Evolutionary conservation across 2,329 filamentous ascomycete species (phyloP), one percentile per base, ranked within the genome.

Genomic region (Sporothrix globosa): DNA sequence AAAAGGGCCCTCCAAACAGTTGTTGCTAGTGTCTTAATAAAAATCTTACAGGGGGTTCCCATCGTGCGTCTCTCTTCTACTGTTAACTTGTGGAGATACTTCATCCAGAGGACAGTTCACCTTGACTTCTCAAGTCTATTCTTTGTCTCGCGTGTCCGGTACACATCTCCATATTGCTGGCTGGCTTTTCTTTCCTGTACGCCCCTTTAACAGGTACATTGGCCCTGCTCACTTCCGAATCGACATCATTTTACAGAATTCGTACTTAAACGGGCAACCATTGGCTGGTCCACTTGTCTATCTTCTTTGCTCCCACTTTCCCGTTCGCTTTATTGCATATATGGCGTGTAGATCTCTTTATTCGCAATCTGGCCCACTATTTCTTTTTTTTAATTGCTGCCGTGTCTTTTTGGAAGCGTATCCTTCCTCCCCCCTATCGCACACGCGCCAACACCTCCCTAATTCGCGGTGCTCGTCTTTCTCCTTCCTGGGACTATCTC

Each of bases 341-440:
- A 4, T 21, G 13, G 30, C 17, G 14, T n/a, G 27, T 19, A 50
- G 13, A 19, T 44, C 13, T 27, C 41, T 24, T 50, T 66, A 53
- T 65, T 24, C n/a, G 24, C 27, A 52, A 53, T 52, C 11, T 24
- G 21, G 21, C n/a, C 39, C 39, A 44, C 58, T 63, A 27, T 19
- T 24, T 44, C 48, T 69, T 63, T 56, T 61, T 54, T 68, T 68
- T 34, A 70, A 61, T 63, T 54, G 46, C 30, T 34, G 54, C 54
- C 69, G 69, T 71, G 70, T 66, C 67, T 69, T 71, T 69, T 69
- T 56, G 39, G 53, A 46, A n/a, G 50, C 48, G 58, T 46, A n/a
- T 63, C 58, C 39, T 30, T 48, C 24, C 48, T 61, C 6, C 41
- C 50, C 63, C 69, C 50, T 71, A 53, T 71, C 63, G 30, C 53